Evolutionary conservation across 768 basidiomycete species (phyloP), one percentile per base, ranked within the genome.

Genomic region (Pleurotus sapidus): DNA sequence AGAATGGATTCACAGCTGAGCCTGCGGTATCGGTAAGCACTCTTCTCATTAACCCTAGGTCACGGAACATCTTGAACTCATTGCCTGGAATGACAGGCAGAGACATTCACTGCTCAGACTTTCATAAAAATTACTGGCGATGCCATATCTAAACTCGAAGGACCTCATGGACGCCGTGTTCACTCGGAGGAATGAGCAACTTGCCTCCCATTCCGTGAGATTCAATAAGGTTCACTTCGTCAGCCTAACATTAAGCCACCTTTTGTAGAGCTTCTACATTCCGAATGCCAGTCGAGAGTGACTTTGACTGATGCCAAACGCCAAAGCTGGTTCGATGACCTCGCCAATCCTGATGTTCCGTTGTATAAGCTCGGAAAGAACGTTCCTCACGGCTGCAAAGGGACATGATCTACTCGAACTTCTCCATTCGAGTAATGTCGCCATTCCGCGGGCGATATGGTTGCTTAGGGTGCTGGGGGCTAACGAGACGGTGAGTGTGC

Each of bases 401-500:
- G 93, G 91, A 1, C 86, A 88, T 60, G 91, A 93, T 64, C 78
- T 94, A 25, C 74, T 95, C 50, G 92, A 94, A 59, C 74, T 93
- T 43, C 71, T 95, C 27, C 89, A 93, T 55, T 76, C 78, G 5
- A 85, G 91, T 55, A 82, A 86, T 57, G 88, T 94, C 24, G 88
- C 87, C 5, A 88, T 92, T 34, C 79, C 88, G 1, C 81, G 93
- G 46, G 93, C 93, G 3, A 84, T 93, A 5, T 95, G 93, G 93
- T 90, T 93, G 66, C 75, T 94, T 24, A 82, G 92, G 17, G 91
- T 93, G 3, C 84, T 93, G 63, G 93, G 93, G 23, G 91, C 88
- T 17, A 93, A 93, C 63, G 93, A 95, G 71, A 91, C 89, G 49
- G 91, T 91, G 66, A 46, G 74, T 58, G 46, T 4, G 34, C 2